Conservation (phyloP, 179 eudicot genomes). For the Silene noctiflora region DNA sequence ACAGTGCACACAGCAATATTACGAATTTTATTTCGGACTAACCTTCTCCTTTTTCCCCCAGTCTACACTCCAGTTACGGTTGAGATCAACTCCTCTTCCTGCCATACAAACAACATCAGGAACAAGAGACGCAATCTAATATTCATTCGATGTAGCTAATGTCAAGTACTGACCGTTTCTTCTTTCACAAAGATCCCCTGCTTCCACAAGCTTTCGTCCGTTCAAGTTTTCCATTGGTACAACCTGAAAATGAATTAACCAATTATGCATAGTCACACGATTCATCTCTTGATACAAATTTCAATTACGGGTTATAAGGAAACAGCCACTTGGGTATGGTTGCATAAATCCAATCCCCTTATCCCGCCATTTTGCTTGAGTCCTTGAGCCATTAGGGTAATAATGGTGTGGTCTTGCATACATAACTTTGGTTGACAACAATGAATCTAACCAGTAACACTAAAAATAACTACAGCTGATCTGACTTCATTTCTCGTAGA, state of each 20-base stretch:
- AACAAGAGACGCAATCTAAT: neutral
- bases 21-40: neutral
- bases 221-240: constrained; percentile 91
- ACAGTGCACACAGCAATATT: neutral
- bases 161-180: constrained; percentile 58
- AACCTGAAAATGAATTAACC: constrained; percentile 45
- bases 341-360: too few relatives aligned
- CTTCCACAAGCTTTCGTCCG: constrained; percentile 92
- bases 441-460: neutral
- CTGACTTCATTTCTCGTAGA: neutral
- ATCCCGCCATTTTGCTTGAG: too few relatives aligned
- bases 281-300: too few relatives aligned
- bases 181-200: constrained; percentile 95
- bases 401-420: too few relatives aligned
- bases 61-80: constrained; percentile 97
- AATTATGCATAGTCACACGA: neutral
- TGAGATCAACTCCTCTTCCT: constrained; percentile 99
- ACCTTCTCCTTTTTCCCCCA: constrained; percentile 99
- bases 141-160: neutral
- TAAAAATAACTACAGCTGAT: neutral
- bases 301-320: too few relatives aligned
- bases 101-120: constrained; percentile 30
- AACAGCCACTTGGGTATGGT: too few relatives aligned
- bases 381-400: too few relatives aligned
- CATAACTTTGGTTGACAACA: neutral